Conservation (phyloP, 768 basidiomycete species). For the Leucosporidium yakuticum region DNA sequence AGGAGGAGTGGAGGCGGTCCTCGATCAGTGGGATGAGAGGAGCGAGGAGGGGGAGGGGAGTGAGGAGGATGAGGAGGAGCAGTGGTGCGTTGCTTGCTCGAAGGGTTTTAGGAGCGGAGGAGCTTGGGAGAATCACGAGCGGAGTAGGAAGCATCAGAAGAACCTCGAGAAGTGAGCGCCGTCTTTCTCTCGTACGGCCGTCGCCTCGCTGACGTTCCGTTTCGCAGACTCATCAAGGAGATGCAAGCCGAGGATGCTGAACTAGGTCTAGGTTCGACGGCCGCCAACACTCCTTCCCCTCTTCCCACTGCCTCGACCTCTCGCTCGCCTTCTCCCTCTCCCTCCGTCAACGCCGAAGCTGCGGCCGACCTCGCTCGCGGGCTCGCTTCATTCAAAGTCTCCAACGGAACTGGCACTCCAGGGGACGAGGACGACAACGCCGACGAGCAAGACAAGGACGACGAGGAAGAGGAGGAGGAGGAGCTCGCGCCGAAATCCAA, state of each 20-base stretch:
- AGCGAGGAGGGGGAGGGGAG: constrained; percentile 36
- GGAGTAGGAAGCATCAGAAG: constrained; percentile 87
- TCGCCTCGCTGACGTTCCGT: neutral
- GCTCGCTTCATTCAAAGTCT: neutral
- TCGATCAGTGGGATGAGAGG: constrained; percentile 70
- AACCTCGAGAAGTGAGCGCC: constrained; percentile 61
- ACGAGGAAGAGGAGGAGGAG: constrained; percentile 2
- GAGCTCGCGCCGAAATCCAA: neutral
- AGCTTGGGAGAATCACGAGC: constrained; percentile 92
- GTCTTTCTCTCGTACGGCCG: neutral
- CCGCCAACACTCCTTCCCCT: constrained; percentile 7
- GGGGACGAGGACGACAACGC: neutral
- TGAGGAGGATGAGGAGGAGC: constrained; percentile 55
- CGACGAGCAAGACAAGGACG: neutral
- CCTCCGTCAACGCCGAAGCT: neutral
- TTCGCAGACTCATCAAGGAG: constrained; percentile 55
- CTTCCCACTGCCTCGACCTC: constrained; percentile 13
- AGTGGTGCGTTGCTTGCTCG: constrained; percentile 91
- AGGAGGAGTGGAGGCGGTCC: constrained; percentile 58
- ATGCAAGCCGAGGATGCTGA: constrained; percentile 71
- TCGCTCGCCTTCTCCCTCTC: neutral
- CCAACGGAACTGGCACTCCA: neutral
- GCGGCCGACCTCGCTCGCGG: constrained; percentile 2
- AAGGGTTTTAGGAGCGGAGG: constrained; percentile 87
- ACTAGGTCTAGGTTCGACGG: constrained; percentile 50